Conservation (phyloP, 352 stramenopile genomes). For the Phytophthora sp. region DNA sequence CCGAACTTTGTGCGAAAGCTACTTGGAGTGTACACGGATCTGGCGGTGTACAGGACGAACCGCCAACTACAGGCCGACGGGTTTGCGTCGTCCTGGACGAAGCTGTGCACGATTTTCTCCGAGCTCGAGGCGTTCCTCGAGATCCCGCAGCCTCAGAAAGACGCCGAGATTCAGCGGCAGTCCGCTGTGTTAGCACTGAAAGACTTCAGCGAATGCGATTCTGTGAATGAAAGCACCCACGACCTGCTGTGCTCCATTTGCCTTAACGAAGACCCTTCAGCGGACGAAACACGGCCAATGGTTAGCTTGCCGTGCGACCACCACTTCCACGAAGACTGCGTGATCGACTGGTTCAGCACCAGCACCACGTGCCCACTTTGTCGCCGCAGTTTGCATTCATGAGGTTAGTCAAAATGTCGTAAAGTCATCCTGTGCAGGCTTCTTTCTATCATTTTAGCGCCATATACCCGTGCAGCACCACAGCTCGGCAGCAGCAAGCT, state of each 20-base stretch:
- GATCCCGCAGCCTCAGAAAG: conserved; percentile 53
- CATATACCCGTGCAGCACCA: no score
- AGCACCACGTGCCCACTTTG: conserved; percentile 67
- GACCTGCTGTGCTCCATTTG: conserved; percentile 54
- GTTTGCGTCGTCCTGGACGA: conserved; percentile 23
- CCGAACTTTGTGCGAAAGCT: conserved; percentile 57
- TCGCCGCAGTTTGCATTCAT: conserved; percentile 26
- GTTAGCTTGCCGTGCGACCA: conserved; percentile 58
- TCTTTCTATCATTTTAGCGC: no score
- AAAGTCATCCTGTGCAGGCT: no score
- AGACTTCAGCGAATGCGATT: conserved; percentile 35
- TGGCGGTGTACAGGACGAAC: conserved; percentile 53
- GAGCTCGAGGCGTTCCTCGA: conserved; percentile 55
- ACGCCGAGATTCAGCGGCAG: conserved; percentile 42
- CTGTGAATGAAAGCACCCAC: conserved; percentile 1
- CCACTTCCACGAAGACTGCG: conserved; percentile 75
- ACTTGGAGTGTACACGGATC: conserved; percentile 54
- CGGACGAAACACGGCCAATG: conserved; percentile 28
- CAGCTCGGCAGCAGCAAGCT: no score
- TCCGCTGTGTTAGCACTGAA: conserved; percentile 55
- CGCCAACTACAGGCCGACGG: conserved; percentile 17
- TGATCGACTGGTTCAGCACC: conserved; percentile 72
- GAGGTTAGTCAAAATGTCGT: no score
- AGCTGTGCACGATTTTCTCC: conserved; percentile 36
- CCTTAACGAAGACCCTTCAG: conserved; percentile 41